Conservation (phyloP, 2,329 filamentous ascomycete species). For the Xylariaceae sp. region DNA sequence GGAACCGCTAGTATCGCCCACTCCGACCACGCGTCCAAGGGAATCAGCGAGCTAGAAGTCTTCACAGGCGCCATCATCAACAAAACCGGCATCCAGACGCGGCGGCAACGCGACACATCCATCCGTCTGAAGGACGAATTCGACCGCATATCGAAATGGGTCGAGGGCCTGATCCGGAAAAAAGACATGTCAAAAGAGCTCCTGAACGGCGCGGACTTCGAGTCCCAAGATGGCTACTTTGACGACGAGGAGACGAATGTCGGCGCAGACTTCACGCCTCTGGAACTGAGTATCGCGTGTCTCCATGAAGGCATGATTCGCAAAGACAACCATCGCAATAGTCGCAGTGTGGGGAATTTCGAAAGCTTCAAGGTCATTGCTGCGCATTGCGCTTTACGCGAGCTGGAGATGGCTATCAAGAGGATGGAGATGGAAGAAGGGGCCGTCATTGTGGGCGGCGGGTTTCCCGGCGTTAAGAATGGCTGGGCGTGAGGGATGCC, state of each 20-base stretch:
- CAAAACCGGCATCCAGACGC: constrained; percentile 44
- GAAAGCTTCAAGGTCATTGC: constrained; percentile 32
- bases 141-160: constrained; percentile 41
- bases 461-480: constrained; percentile 19
- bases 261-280: constrained; percentile 12
- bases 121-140: constrained; percentile 49
- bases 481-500: not conserved
- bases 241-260: not conserved
- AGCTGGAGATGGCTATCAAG: constrained; percentile 26
- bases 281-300: constrained; percentile 32
- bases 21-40: constrained; percentile 41
- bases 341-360: constrained; percentile 18
- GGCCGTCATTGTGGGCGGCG: constrained; percentile 14
- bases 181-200: constrained; percentile 13
- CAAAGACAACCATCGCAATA: not conserved
- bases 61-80: constrained; percentile 54
- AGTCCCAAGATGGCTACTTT: not conserved
- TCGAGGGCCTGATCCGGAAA: constrained; percentile 36
- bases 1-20: constrained; percentile 38
- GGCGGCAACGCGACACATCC: constrained; percentile 48
- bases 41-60: constrained; percentile 47
- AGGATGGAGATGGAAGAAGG: constrained; percentile 17
- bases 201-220: constrained; percentile 7
- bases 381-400: constrained; percentile 28
- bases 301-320: constrained; percentile 21